Percentiles rank a stretch among this genome's conserved stretches.
phyloP scores from a whole-genome alignment of 2,329 filamentous ascomycete genomes.

The Hypoxylon sp. region DNA sequence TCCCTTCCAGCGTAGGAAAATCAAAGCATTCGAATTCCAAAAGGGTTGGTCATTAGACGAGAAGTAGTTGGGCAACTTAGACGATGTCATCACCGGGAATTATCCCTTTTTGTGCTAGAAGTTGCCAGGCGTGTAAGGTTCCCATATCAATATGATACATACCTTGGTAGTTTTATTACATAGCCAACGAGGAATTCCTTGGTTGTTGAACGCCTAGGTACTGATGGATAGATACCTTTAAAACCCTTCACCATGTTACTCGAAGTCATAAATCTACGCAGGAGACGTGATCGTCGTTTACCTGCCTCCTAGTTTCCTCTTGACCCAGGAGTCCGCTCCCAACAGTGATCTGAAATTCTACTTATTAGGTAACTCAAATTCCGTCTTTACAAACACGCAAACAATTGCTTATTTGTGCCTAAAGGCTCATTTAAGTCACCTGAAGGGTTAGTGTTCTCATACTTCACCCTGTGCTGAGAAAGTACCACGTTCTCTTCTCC shows the following conservation, averaged over 20 bases:
- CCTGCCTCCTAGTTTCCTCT: background rate
- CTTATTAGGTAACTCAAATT: background rate
- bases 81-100: background rate
- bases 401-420: background rate
- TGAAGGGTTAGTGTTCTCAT: background rate
- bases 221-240: background rate
- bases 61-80: background rate
- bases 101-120: background rate
- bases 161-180: background rate
- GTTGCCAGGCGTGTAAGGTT: background rate
- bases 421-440: background rate
- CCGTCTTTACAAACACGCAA: background rate
- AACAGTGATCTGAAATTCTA: background rate
- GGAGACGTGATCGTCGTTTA: no score
- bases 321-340: background rate
- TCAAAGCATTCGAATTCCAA: background rate
- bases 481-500: background rate
- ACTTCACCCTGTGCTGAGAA: constrained; percentile 1
- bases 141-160: background rate
- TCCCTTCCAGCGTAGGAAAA: background rate
- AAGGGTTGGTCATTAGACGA: background rate
- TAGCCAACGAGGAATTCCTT: background rate
- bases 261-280: no score
- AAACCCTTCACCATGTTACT: no score
- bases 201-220: background rate